Percentiles rank a stretch among this genome's conserved stretches.
These are phyloP conservation scores for Aspergillus awamori DNA, from an alignment of 2,329 filamentous ascomycete species.

Conservation along the genomic window DNA sequence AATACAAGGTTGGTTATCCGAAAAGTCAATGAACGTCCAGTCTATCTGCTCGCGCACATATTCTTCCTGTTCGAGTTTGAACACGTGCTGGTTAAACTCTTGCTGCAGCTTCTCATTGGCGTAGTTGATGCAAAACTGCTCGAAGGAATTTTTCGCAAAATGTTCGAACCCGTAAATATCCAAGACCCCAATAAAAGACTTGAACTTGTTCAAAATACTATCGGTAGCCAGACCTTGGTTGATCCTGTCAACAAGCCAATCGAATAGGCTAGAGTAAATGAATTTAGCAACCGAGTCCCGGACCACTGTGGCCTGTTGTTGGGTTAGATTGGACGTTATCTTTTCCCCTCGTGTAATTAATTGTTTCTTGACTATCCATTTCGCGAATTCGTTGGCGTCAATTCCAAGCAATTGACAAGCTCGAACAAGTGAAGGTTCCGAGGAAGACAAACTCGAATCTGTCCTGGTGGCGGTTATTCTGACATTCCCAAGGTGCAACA, in stretches of 20 bases:
- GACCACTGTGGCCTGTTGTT: slow-evolving; percentile 90
- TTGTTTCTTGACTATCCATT: slow-evolving; percentile 99
- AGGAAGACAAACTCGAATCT: slow-evolving; percentile 78
- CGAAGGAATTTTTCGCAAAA: slow-evolving; percentile 99
- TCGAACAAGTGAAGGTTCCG: slow-evolving; percentile 78
- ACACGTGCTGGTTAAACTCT: slow-evolving; percentile 98
- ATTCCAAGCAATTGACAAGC: slow-evolving; percentile 88
- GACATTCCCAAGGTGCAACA: slow-evolving; percentile 93
- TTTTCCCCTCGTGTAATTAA: slow-evolving; percentile 94
- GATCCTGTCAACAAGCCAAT: slow-evolving; percentile 98
- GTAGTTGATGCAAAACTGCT: slow-evolving; percentile 99
- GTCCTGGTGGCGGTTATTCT: slow-evolving; percentile 90
- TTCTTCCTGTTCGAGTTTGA: slow-evolving; percentile 98
- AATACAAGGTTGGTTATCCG: slow-evolving; percentile 98
- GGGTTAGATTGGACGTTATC: slow-evolving; percentile 92
- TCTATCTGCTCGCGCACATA: slow-evolving; percentile 95
- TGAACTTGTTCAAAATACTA: slow-evolving; percentile 77
- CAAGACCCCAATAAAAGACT: slow-evolving; percentile 93
- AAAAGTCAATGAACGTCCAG: slow-evolving; percentile 99
- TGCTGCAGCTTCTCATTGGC: slow-evolving; percentile 99
- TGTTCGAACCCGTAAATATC: slow-evolving; percentile 99
- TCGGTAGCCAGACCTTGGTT: slow-evolving; percentile 89
- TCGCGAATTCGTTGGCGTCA: slow-evolving; percentile 81
- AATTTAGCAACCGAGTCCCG: slow-evolving; percentile 98
- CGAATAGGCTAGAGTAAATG: slow-evolving; percentile 96